These are phyloP conservation scores for Brettanomyces bruxellensis DNA, from an alignment of 805 yeast species.

Conservation along the genomic window DNA sequence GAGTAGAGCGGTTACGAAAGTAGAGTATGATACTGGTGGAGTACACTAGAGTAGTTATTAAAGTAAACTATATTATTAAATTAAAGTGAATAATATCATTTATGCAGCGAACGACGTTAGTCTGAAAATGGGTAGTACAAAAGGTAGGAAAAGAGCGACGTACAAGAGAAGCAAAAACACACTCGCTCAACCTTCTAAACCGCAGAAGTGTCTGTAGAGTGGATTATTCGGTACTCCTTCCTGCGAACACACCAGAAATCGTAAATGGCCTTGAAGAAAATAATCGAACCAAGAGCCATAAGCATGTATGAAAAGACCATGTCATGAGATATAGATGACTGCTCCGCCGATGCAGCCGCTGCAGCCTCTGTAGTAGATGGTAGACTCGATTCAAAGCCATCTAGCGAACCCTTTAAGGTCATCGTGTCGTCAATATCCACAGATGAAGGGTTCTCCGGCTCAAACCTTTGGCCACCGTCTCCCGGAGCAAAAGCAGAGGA, in stretches of 20 bases:
- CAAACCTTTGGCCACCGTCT: constrained; percentile 28
- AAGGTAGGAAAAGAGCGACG: background rate
- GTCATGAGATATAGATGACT: constrained; percentile 6
- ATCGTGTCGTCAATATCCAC: constrained; percentile 31
- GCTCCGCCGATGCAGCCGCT: constrained; percentile 1
- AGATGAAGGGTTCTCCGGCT: constrained; percentile 51
- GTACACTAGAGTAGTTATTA: background rate
- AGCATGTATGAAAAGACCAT: constrained; percentile 48
- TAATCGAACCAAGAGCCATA: constrained; percentile 58
- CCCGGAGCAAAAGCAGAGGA: constrained; percentile 7
- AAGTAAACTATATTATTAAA: constrained; percentile 1
- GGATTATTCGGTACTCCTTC: constrained; percentile 38
- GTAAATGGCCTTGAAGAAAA: constrained; percentile 56
- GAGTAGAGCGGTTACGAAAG: too few relatives aligned
- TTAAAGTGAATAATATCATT: background rate
- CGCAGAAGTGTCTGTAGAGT: background rate
- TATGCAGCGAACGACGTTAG: background rate
- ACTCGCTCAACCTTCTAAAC: background rate
- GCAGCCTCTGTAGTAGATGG: constrained; percentile 7
- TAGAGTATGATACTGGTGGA: too few relatives aligned
- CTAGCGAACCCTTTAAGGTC: constrained; percentile 18
- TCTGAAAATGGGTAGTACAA: background rate
- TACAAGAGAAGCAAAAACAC: background rate
- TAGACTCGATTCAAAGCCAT: constrained; percentile 18
- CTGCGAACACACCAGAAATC: constrained; percentile 71